A percentile compares a stretch with the other conserved stretches of the same genome.
Conservation (phyloP, 2,329 filamentous ascomycete genomes). For the Talaromyces albobiverticillius region DNA sequence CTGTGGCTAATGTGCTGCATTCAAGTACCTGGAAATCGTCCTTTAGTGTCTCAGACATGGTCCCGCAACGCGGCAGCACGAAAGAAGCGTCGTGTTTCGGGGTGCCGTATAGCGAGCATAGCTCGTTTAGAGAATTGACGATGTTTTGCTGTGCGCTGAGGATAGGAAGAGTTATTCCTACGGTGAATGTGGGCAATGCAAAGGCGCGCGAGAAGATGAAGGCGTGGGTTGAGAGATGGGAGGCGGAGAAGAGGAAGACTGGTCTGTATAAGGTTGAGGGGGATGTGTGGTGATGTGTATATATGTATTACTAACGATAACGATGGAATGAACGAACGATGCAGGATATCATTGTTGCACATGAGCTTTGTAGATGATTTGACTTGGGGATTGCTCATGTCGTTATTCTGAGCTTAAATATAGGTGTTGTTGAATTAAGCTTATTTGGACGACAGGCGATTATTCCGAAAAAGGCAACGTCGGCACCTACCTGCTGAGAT, state of each 20-base stretch:
- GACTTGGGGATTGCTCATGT: no score
- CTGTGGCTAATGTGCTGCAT: constrained; percentile 63
- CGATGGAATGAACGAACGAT: no score
- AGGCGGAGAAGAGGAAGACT: constrained; percentile 60
- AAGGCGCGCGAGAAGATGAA: constrained; percentile 66
- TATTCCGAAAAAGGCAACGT: no score
- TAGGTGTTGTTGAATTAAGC: no score
- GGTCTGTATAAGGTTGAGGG: constrained; percentile 53
- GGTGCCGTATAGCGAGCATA: constrained; percentile 94
- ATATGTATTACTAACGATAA: no score
- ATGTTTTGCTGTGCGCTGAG: constrained; percentile 86
- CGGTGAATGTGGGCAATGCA: constrained; percentile 75
- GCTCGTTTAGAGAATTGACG: constrained; percentile 87
- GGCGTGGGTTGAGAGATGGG: constrained; percentile 63
- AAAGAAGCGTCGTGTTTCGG: constrained; percentile 82
- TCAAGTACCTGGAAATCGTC: constrained; percentile 70
- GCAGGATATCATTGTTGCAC: no score
- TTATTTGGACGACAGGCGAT: no score
- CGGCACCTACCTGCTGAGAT: no score
- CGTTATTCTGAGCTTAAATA: no score
- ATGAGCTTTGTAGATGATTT: no score
- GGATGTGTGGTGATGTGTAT: constrained; percentile 24
- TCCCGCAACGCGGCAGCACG: constrained; percentile 79
- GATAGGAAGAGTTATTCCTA: constrained; percentile 88
- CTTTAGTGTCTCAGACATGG: constrained; percentile 69